Base-by-base conservation (phyloP, 208 protist species). In the Lotmaria passim region DNA sequence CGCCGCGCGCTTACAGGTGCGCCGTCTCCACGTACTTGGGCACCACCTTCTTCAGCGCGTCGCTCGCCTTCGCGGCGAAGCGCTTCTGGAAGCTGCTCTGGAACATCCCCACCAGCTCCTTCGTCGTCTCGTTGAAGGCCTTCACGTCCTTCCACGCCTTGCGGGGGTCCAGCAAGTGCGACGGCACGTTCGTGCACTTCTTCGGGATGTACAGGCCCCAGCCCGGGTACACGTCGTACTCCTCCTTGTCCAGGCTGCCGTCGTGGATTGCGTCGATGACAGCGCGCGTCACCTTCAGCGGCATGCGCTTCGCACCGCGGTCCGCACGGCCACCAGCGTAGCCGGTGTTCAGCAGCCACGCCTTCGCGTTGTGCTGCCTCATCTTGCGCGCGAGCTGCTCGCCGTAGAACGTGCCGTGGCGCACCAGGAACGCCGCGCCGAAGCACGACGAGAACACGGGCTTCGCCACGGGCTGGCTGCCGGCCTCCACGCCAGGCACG, bases 221-320 rank as follows among this genome's bases (percentile, higher is more conserved):
- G 21, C 93, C 81, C 17, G 82, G 83, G 74, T 96, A 87, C 73
- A 60, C 78, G 17, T 72, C 67, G 75, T 89, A 96, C 41, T 82
- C 50, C 26, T 79, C 77, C 59, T 89, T 73, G 46, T 80, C 90
- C 10, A 99, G 92, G 34, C 83, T 82, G 48, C 97, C 97, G 73
- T 92, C 77, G 86, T 98, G 94, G 82, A 99, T 98, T 24, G 96
- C 95, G 66, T 98, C 94, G 62, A 99, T 96, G 62, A 99, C 97
- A 30, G 92, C 86, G 66, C 98, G 90, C 30, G 96, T 98, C 79
- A 97, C 94, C 60, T 93, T 87, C 26, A 98, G 75, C 56, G 86
- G 85, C 82, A 97, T 96, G 56, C 97, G 90, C 75, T 87, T 94
- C 56, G 85, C 85, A 19, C 93, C 95, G 53, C 87, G 81, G 65